Evolutionary conservation across 192 early-diverging fungal genomes (phyloP), one percentile per base, ranked within the genome.

Genomic region (Tieghemiomyces parasiticus): DNA sequence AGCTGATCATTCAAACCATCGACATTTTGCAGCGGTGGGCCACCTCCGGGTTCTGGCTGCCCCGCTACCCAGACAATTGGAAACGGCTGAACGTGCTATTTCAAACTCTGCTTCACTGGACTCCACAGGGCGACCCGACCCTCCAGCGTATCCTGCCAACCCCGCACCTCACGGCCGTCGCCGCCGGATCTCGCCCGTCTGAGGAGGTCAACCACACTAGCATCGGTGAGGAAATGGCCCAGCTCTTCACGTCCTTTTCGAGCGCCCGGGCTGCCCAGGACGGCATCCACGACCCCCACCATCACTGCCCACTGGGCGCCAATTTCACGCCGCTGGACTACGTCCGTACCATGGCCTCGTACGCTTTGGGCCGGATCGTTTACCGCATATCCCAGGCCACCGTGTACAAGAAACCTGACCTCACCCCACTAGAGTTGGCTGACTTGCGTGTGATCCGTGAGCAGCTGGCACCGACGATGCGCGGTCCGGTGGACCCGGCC

Each of bases 1-100:
- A 58, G n/a, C 35, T 58, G 20, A 38, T 58, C 2, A 38, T 58
- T 38, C 30, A 28, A 34, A 58, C 55, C 13, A 13, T 38, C 10
- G 55, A 58, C n/a, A 22, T 19, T 26, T 20, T 58, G 33, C 55
- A 58, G 33, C 19, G 13, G 22, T 58, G 55, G 55, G 24, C 55
- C 33, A n/a, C 26, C 0, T 9, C 55, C 9, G 35, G 35, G n/a
- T 35, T 10, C 26, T 58, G 55, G 55, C 16, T 35, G n/a, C 4
- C n/a, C 3, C 32, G 19, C 1, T 12, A 58, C 24, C 34, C 10
- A 3, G 33, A 16, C 13, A 20, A 16, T n/a, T 25, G 34, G n/a
- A 34, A 34, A 14, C 32, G 33, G 32, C 6, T 38, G n/a, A 35
- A 16, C 20, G 35, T 25, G 4, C 34, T 58, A 4, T 25, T 58